Conservation (phyloP, 2,329 filamentous ascomycete species). For the Aureobasidium melanogenum region DNA sequence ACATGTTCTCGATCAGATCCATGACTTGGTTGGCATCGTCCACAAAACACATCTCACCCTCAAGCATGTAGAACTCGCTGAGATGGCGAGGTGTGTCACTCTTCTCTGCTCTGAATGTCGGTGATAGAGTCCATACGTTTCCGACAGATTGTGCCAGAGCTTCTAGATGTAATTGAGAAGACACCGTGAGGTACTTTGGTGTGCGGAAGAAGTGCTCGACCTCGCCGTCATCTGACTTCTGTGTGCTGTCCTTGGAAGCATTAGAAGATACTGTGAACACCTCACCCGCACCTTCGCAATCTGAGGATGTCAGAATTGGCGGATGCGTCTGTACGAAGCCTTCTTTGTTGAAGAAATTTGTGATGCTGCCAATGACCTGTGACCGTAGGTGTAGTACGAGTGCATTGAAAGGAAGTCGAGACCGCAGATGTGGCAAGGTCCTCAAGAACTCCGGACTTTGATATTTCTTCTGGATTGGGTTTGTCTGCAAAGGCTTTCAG, state of each 20-base stretch:
- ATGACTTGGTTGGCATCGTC: slow-evolving; percentile 63
- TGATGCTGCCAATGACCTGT: slow-evolving; percentile 63
- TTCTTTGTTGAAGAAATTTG: slow-evolving; percentile 62
- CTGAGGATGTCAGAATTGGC: slow-evolving; percentile 89
- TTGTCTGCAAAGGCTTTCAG: slow-evolving; percentile 49
- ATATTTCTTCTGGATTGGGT: slow-evolving; percentile 94
- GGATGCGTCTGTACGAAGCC: slow-evolving; percentile 79
- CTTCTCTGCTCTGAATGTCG: slow-evolving; percentile 85
- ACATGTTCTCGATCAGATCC: slow-evolving; percentile 69
- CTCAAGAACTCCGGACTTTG: slow-evolving; percentile 84
- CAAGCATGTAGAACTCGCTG: slow-evolving; percentile 98
- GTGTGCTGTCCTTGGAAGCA: slow-evolving; percentile 20
- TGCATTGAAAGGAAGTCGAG: slow-evolving; percentile 72
- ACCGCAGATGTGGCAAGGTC: slow-evolving; percentile 76
- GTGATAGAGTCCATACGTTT: slow-evolving; percentile 88
- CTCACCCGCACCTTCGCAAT: slow-evolving; percentile 93
- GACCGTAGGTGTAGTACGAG: slow-evolving; percentile 76
- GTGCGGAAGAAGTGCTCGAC: slow-evolving; percentile 64
- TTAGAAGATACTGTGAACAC: slow-evolving; percentile 61
- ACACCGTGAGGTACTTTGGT: slow-evolving; percentile 93
- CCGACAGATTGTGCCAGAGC: slow-evolving; percentile 80
- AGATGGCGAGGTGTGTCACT: slow-evolving; percentile 90
- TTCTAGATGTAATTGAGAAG: slow-evolving; percentile 88
- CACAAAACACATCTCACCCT: slow-evolving; percentile 78
- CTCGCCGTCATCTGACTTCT: slow-evolving; percentile 22